Evolutionary conservation across 2,329 filamentous ascomycete species (phyloP).

Genomic region (Fusarium incarnatum): DNA sequence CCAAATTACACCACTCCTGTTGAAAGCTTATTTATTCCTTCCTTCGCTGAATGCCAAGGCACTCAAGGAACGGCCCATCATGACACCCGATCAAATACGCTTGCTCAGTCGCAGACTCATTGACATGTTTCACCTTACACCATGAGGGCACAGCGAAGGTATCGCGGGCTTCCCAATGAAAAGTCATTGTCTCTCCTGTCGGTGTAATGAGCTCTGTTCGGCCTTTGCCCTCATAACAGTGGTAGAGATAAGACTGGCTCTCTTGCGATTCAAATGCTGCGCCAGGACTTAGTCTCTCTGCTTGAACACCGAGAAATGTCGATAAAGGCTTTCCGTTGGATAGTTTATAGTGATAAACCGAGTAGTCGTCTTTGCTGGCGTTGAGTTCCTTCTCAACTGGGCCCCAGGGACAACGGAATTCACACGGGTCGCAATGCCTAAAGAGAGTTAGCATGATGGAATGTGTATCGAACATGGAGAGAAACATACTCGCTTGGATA

Average conservation of each 20-base stretch:
- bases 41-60: slow-evolving; percentile 15
- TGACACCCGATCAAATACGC: slow-evolving; percentile 53
- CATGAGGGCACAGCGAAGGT: slow-evolving; percentile 66
- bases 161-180: slow-evolving; percentile 61
- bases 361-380: slow-evolving; percentile 41
- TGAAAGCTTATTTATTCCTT: background rate
- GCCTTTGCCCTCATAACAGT: slow-evolving; percentile 62
- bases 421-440: slow-evolving; percentile 51
- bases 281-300: slow-evolving; percentile 59
- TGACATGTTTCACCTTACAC: slow-evolving; percentile 61
- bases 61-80: slow-evolving; percentile 51
- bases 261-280: slow-evolving; percentile 55
- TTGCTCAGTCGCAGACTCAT: slow-evolving; percentile 43
- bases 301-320: slow-evolving; percentile 60
- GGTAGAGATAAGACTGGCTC: slow-evolving; percentile 63
- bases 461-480: accelerated
- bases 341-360: slow-evolving; percentile 53
- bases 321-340: slow-evolving; percentile 51
- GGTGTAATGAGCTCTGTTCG: slow-evolving; percentile 54
- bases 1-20: background rate
- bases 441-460: background rate
- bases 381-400: slow-evolving; percentile 56
- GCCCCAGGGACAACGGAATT: slow-evolving; percentile 59
- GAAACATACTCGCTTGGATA: slow-evolving; percentile 59
- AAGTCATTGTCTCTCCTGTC: slow-evolving; percentile 47